Evolutionary conservation across 2,329 filamentous ascomycete species (phyloP).

Genomic region (Byssochlamys sp.): DNA sequence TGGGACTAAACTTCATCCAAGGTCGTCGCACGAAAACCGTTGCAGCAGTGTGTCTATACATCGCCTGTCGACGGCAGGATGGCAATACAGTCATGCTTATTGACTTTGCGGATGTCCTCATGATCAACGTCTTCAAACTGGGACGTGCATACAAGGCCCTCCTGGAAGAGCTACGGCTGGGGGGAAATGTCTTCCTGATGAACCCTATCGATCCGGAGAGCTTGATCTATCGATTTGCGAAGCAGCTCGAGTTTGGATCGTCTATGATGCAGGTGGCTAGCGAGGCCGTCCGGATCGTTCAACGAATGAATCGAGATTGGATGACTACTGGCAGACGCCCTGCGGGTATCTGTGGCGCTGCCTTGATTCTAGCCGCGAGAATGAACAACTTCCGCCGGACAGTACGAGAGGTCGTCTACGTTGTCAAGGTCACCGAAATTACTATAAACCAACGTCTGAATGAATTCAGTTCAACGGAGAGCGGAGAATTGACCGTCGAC

Average conservation of each 20-base stretch:
- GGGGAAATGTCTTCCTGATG: constrained; percentile 55
- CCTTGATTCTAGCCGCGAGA: constrained; percentile 83
- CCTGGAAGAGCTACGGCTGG: constrained; percentile 48
- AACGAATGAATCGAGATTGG: constrained; percentile 93
- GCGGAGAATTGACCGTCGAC: constrained; percentile 73
- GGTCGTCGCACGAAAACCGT: constrained; percentile 78
- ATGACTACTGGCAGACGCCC: constrained; percentile 90
- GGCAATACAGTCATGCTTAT: constrained; percentile 86
- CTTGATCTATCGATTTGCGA: constrained; percentile 81
- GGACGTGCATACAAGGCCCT: constrained; percentile 82
- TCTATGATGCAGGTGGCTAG: constrained; percentile 74
- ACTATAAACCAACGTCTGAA: constrained; percentile 85
- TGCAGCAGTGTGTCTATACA: constrained; percentile 82
- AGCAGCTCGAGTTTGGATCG: constrained; percentile 79
- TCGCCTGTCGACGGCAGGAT: constrained; percentile 68
- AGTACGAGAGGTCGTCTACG: constrained; percentile 89
- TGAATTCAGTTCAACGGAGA: constrained; percentile 82
- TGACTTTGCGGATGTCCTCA: constrained; percentile 78
- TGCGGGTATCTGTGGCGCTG: constrained; percentile 87
- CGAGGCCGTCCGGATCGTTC: constrained; percentile 77
- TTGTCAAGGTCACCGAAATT: constrained; percentile 89
- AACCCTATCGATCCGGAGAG: constrained; percentile 77
- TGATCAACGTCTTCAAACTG: constrained; percentile 82
- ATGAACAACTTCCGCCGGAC: constrained; percentile 98
- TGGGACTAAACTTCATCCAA: constrained; percentile 68